phyloP scores from a whole-genome alignment of 768 basidiomycete species.

The Lentinus tigrinus region DNA sequence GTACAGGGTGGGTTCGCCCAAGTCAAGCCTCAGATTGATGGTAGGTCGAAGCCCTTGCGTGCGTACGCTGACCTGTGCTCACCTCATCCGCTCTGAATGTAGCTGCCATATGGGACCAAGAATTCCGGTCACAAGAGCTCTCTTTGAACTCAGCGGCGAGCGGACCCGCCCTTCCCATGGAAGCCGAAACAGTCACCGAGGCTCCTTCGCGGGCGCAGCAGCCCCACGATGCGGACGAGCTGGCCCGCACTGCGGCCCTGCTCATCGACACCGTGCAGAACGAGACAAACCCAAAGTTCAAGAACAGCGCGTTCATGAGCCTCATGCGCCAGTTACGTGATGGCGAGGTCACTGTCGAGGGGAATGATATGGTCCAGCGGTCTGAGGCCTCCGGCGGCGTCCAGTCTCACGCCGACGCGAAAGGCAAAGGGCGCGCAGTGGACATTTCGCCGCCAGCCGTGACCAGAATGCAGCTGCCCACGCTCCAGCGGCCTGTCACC shows the following conservation, averaged over 20 bases:
- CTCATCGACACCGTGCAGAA: constrained; percentile 74
- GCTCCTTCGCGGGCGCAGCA: constrained; percentile 5
- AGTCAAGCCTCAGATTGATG: constrained; percentile 10
- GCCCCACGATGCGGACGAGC: constrained; percentile 56
- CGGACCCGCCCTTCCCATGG: not conserved
- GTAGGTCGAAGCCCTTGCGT: not conserved
- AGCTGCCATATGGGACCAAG: constrained; percentile 54
- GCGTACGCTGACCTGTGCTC: not conserved
- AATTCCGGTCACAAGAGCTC: constrained; percentile 59
- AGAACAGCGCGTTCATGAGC: constrained; percentile 78
- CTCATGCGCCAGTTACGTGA: constrained; percentile 87
- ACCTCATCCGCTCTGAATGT: not conserved
- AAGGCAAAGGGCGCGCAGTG: constrained; percentile 59
- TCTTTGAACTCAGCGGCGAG: constrained; percentile 6
- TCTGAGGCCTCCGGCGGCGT: constrained; percentile 22
- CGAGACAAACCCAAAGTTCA: constrained; percentile 82
- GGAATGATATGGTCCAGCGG: constrained; percentile 71
- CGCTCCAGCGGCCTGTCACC: constrained; percentile 7
- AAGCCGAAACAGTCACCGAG: constrained; percentile 1
- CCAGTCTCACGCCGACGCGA: constrained; percentile 40
- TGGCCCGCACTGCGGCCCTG: constrained; percentile 76
- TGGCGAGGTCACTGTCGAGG: constrained; percentile 73
- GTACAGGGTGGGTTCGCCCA: constrained; percentile 4
- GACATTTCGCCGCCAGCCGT: not conserved
- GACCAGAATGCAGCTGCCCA: constrained; percentile 6